Evolutionary conservation across 2,329 filamentous ascomycete species (phyloP).

Genomic region (Ophiostoma novo-ulmi): DNA sequence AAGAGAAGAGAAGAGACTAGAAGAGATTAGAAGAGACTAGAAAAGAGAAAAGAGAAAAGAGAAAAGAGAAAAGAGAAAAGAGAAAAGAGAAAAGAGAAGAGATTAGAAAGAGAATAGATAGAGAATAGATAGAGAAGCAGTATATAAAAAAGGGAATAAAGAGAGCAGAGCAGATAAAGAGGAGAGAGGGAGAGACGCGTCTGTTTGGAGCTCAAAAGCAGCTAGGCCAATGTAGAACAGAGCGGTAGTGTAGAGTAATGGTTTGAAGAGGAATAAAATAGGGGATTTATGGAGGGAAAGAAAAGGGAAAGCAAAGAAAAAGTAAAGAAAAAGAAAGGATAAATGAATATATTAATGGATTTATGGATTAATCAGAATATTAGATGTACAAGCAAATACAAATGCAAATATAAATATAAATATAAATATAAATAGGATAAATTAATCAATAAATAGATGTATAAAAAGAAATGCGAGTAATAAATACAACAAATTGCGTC

Average conservation of each 20-base stretch:
- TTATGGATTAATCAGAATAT: neutral
- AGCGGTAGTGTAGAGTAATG: neutral
- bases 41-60: neutral
- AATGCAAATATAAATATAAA: neutral
- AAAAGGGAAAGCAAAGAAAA: neutral
- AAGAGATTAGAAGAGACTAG: neutral
- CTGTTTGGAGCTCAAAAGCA: slow-evolving; percentile 10
- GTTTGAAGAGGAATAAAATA: neutral
- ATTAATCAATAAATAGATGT: no score
- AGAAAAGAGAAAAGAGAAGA: neutral
- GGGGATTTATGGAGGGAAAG: neutral
- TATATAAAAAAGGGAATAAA: slow-evolving; percentile 6
- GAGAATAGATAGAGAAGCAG: neutral
- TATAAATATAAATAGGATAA: no score
- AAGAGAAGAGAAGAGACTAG: no score
- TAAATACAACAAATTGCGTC: neutral
- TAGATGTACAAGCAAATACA: neutral
- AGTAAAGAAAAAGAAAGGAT: neutral
- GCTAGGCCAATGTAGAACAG: neutral
- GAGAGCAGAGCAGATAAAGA: neutral
- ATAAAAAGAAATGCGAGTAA: neutral
- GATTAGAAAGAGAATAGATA: neutral
- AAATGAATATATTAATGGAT: neutral
- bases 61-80: neutral
- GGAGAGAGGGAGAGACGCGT: neutral